Evolutionary conservation across 2,329 filamentous ascomycete genomes (phyloP).

Genomic region (Cercospora zeae-maydis): DNA sequence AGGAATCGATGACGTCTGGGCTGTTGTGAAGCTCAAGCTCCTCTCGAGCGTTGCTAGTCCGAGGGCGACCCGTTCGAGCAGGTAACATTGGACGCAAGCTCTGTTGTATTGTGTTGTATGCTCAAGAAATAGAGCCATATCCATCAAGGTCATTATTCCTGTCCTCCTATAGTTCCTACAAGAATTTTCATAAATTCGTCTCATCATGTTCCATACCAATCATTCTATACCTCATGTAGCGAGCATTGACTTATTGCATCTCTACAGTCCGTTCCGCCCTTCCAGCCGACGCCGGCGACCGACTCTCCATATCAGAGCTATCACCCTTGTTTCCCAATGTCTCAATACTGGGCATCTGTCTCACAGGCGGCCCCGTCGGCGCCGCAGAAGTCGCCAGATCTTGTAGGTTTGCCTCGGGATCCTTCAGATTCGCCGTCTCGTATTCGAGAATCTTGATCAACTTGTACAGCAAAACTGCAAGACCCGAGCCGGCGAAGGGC

Average conservation of each 20-base stretch:
- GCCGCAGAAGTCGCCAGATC: not conserved
- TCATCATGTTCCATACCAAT: too few relatives aligned
- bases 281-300: not conserved
- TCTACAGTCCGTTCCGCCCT: too few relatives aligned
- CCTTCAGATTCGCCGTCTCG: conserved; percentile 48
- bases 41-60: too few relatives aligned
- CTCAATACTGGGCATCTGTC: not conserved
- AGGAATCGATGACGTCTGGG: not conserved
- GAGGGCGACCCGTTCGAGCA: not conserved
- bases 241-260: not conserved
- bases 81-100: not conserved
- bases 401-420: not conserved
- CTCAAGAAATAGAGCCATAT: not conserved
- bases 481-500: conserved; percentile 44
- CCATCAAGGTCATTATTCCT: not conserved
- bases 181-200: too few relatives aligned
- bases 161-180: not conserved
- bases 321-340: not conserved
- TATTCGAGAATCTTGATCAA: conserved; percentile 50
- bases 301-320: not conserved
- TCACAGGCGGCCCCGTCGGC: not conserved
- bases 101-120: not conserved
- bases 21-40: not conserved
- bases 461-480: conserved; percentile 49
- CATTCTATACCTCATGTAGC: not conserved